Evolutionary conservation across 2,329 filamentous ascomycete species (phyloP), one percentile per base, ranked within the genome.

Genomic region (Trichoderma sp.): DNA sequence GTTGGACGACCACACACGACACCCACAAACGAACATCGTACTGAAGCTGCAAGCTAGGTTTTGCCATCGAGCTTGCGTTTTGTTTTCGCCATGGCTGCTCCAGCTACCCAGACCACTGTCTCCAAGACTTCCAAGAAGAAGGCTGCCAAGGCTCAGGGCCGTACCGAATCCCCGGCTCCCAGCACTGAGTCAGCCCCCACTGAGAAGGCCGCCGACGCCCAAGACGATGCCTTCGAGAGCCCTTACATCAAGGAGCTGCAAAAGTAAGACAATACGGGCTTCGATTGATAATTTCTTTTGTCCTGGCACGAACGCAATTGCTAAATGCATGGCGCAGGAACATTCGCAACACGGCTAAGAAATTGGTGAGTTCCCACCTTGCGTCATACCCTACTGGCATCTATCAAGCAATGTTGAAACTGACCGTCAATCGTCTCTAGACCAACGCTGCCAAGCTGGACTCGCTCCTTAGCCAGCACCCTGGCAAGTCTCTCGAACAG

Each of bases 331-430:
- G 16, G 13, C 6, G 28, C 30, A 97, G 94, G 86, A 93, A 89
- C 80, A 92, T 97, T 75, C 94, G 95, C 77, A 97, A 96, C 80
- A 83, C 96, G 76, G 91, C 90, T 84, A 98, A 97, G 87, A 97
- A 97, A 83, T 90, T 98, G 76, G 93, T 97, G 82, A 83, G 91
- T 84, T 67, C 5, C 60, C 39, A 52, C 26, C n/a, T n/a, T 69
- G 51, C 51, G 46, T 49, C 26, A 64, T 65, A 21, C 60, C 61
- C 59, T 63, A 10, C 39, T 13, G 26, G 30, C 56, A 54, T 28
- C 34, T 2, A 39, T 37, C 28, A 43, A 59, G 32, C 39, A 56
- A 37, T 54, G 37, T 6, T 54, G 28, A 51, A 51, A 37, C 51
- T 66, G 55, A 69, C 63, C 46, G 21, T 63, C 16, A 46, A 39